Evolutionary conservation across 768 basidiomycete species (phyloP), one percentile per base, ranked within the genome.

Genomic region (Serendipita sp.): DNA sequence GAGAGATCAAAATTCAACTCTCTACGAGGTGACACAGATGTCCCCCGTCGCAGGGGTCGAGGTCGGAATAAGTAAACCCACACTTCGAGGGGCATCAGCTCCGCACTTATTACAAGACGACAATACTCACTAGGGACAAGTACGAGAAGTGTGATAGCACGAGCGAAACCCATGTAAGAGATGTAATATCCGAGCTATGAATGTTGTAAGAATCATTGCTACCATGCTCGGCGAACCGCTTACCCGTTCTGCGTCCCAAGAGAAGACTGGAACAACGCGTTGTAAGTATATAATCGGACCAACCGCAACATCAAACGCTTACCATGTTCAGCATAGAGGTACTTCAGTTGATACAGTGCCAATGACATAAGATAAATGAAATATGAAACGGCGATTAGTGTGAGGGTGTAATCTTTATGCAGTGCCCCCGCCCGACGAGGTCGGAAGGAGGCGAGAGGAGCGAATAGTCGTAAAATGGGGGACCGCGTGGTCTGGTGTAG

Each of bases 321-420:
- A 56, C 53, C 58, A 68, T 88, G 84, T 66, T 82, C 81, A 0
- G 84, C 87, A 65, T 89, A 91, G 38, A 90, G 73, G 66, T 88
- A 89, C 71, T 90, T 90, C 64, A 85, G 75, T 61, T 82, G 83
- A 71, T 82, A 85, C 0, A 90, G n/a, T 58, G 53, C 53, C 22
- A 58, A 78, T 2, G 88, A 80, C 33, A 89, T 75, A 34, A 83
- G 71, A 70, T 85, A 82, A 11, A 77, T 69, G 69, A 90, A 87
- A 58, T 88, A 68, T 2, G 80, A 79, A 3, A 80, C 61, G 2
- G 83, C 90, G 2, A 90, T 72, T 63, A 82, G 75, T 2, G 84
- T 84, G 70, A 94, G 74, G 69, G 84, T 88, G 78, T 83, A 92
- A 68, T 90, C 88, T 67, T 73, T 81, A 58, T 75, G 74, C 16